Evolutionary conservation across 352 stramenopile species (phyloP).

Genomic region (Globisporangium emineosum): DNA sequence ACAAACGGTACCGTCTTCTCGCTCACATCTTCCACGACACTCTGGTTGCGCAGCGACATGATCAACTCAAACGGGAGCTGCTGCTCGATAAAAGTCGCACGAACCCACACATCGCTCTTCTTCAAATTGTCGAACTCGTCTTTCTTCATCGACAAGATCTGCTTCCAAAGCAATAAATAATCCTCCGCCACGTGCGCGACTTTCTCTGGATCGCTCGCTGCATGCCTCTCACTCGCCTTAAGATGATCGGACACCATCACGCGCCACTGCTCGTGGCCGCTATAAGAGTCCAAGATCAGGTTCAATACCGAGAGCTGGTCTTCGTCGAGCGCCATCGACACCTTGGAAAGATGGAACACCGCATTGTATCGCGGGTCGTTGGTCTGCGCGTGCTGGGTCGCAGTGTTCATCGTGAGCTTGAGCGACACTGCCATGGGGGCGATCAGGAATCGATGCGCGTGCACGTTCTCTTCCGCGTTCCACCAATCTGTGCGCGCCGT

Average conservation of each 20-base stretch:
- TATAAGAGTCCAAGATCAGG: slow-evolving; percentile 70
- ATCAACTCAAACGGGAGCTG: slow-evolving; percentile 72
- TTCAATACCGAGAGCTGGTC: slow-evolving; percentile 81
- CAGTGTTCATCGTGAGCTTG: slow-evolving; percentile 89
- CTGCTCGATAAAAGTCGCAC: slow-evolving; percentile 59
- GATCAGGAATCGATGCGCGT: slow-evolving; percentile 81
- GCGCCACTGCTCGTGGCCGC: slow-evolving; percentile 70
- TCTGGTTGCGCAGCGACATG: slow-evolving; percentile 75
- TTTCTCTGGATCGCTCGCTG: slow-evolving; percentile 39
- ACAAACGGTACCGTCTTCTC: slow-evolving; percentile 37
- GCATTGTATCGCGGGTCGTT: slow-evolving; percentile 76
- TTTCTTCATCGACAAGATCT: slow-evolving; percentile 60
- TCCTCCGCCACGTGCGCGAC: slow-evolving; percentile 45
- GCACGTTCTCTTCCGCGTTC: slow-evolving; percentile 61
- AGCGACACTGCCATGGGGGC: slow-evolving; percentile 77
- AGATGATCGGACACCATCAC: slow-evolving; percentile 68
- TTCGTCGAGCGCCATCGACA: slow-evolving; percentile 75
- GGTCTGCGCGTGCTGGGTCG: slow-evolving; percentile 61
- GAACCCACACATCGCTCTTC: slow-evolving; percentile 56
- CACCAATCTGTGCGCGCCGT: slow-evolving; percentile 65
- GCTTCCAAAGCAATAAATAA: slow-evolving; percentile 74
- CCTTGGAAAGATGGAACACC: slow-evolving; percentile 74
- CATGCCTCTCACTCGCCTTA: slow-evolving; percentile 49
- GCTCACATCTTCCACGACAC: slow-evolving; percentile 41
- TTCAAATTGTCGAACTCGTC: slow-evolving; percentile 57